phyloP scores from a whole-genome alignment of 1,284 basidiomycete species.

The Ganoderma multipileum region DNA sequence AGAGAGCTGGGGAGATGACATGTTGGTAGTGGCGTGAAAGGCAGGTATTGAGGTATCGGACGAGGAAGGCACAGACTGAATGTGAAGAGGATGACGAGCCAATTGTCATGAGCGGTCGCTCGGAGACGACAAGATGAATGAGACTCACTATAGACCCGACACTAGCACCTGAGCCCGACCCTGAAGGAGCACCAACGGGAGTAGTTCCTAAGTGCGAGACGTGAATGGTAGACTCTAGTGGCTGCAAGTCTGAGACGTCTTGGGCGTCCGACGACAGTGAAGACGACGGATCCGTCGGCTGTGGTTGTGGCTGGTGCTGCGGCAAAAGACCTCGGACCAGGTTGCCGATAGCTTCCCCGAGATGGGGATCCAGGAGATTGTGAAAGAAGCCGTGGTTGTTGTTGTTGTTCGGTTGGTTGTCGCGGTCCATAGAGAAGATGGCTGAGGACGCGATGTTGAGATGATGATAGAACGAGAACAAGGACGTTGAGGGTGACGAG shows the following conservation, averaged over 20 bases:
- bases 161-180: neutral
- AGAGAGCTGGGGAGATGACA: neutral
- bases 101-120: neutral
- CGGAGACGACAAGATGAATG: neutral
- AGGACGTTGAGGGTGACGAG: neutral
- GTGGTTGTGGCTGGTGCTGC: slow-evolving; percentile 17
- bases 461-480: slow-evolving; percentile 28
- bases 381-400: slow-evolving; percentile 16
- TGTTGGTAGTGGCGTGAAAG: neutral
- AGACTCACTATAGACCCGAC: neutral
- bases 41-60: neutral
- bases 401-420: slow-evolving; percentile 27
- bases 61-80: neutral
- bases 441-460: neutral
- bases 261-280: slow-evolving; percentile 10
- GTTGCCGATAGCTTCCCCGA: slow-evolving; percentile 26
- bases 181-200: neutral
- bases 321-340: slow-evolving; percentile 28
- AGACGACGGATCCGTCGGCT: slow-evolving; percentile 1
- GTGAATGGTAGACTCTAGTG: neutral
- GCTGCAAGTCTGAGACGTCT: slow-evolving; percentile 13
- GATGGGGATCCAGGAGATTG: slow-evolving; percentile 27
- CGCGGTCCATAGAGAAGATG: slow-evolving; percentile 30
- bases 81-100: neutral
- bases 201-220: neutral